Percentiles rank a stretch among this genome's conserved stretches.
These are phyloP conservation scores for Saccharomyces hybrid DNA, from an alignment of 1,139 yeast genomes.

Conservation along the genomic window DNA sequence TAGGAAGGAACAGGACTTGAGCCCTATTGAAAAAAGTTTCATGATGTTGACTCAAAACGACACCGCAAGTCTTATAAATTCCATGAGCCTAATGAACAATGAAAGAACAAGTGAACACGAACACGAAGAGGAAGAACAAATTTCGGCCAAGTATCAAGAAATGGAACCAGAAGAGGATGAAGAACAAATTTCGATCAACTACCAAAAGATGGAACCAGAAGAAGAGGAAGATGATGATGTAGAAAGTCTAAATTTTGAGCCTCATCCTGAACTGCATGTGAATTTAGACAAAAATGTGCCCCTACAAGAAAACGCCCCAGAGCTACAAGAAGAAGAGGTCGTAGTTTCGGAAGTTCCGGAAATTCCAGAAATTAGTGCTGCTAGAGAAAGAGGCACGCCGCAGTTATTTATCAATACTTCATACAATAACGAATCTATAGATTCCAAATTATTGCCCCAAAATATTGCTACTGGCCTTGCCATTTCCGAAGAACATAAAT, in stretches of 20 bases:
- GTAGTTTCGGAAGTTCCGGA: not conserved
- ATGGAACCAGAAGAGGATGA: too few species aligned
- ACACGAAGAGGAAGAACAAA: not conserved
- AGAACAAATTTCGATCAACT: too few species aligned
- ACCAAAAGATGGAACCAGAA: too few species aligned
- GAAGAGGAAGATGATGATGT: not conserved
- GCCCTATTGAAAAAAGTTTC: slow-evolving; percentile 29
- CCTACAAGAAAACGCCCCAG: not conserved
- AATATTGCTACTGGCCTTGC: not conserved
- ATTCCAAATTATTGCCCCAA: too few species aligned
- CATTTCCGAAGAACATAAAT: not conserved
- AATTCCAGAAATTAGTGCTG: not conserved
- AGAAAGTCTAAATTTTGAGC: slow-evolving; percentile 16
- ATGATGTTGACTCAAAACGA: slow-evolving; percentile 28
- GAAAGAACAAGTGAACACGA: slow-evolving; percentile 1
- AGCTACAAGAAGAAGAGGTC: not conserved
- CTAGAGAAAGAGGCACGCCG: not conserved
- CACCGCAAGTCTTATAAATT: not conserved
- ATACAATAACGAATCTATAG: too few species aligned
- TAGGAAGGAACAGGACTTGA: slow-evolving; percentile 8
- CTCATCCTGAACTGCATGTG: slow-evolving; percentile 12
- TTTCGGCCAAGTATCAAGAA: too few species aligned
- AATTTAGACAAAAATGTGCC: not conserved
- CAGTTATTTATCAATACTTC: too few species aligned
- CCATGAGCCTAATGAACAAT: slow-evolving; percentile 2